Base-by-base conservation (phyloP, 306 rosid genomes). In the Sicyos edulis region DNA sequence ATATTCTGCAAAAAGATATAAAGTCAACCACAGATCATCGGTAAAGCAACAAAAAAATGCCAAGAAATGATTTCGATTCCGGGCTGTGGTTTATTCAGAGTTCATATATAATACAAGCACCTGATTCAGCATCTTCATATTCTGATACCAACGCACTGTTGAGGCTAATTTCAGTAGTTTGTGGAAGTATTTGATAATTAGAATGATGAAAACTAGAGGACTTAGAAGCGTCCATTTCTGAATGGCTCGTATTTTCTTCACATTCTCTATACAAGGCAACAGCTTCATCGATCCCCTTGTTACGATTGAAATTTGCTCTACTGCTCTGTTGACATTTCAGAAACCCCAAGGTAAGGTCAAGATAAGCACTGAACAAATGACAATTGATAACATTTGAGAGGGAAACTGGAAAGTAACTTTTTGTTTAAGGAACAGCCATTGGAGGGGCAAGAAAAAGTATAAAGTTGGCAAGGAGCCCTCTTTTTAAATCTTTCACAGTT, bases 101-200 rank as follows among this genome's bases (percentile, higher is more conserved):
- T 66, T 24, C 75, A 54, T 51, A 77, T 64, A n/a, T 44, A 10
- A 59, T 52, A 54, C 29, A 49, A 29, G 77, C 77, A 87, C 96
- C 97, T 59, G 97, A 89, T 82, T 89, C 95, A 50, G 86, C 85
- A 75, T 89, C 96, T 84, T 87, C 97, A 20, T 71, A 86, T 65
- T 87, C 93, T 67, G 97, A 82, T 71, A 86, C 80, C 74, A 83
- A 90, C 63, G 82, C 77, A 80, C 85, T 87, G 67, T 74, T 87
- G 55, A 85, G 82, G 86, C 92, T 85, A 73, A 84, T 77, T 42
- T 88, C 96, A 11, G 75, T 82, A 66, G 79, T 80, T 80, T 81
- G 88, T 66, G 95, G 78, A 77, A 54, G 84, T 80, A 83, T 78
- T 74, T 77, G 86, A 75, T 76, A 79, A 75, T 70, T 56, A 71